phyloP scores from a whole-genome alignment of 202 grass and related monocot species.

The Zizania palustris region DNA sequence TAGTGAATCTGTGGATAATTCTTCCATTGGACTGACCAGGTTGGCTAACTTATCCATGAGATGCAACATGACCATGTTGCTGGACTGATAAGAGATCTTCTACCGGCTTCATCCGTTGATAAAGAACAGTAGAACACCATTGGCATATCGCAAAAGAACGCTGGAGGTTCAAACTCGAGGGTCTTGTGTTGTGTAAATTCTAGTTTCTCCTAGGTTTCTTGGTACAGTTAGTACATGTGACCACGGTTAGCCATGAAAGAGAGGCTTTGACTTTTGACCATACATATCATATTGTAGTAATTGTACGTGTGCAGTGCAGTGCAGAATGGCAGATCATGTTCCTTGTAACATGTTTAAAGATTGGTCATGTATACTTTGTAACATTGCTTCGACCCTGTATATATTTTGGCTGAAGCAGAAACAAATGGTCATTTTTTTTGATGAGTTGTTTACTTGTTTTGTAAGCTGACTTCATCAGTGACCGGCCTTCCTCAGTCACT shows the following conservation, averaged over 20 bases:
- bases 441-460: too few species aligned
- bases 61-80: neutral
- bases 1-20: neutral
- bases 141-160: neutral
- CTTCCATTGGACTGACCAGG: neutral
- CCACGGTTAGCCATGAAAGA: slow-evolving; percentile 9
- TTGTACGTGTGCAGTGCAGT: too few species aligned
- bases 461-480: too few species aligned
- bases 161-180: neutral
- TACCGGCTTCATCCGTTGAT: slow-evolving; percentile 3
- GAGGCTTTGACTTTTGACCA: slow-evolving; percentile 6
- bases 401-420: too few species aligned
- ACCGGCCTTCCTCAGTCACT: too few species aligned
- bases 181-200: slow-evolving; percentile 21
- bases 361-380: too few species aligned
- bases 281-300: too few species aligned
- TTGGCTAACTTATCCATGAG: neutral
- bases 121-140: slow-evolving; percentile 13
- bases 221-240: slow-evolving; percentile 19
- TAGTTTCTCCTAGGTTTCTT: neutral
- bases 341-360: too few species aligned
- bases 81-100: slow-evolving; percentile 13
- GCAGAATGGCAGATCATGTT: too few species aligned
- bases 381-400: too few species aligned
- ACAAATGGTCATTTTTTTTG: too few species aligned